Conservation (phyloP, 192 early-diverging fungal genomes). For the Coemansia sp. region DNA sequence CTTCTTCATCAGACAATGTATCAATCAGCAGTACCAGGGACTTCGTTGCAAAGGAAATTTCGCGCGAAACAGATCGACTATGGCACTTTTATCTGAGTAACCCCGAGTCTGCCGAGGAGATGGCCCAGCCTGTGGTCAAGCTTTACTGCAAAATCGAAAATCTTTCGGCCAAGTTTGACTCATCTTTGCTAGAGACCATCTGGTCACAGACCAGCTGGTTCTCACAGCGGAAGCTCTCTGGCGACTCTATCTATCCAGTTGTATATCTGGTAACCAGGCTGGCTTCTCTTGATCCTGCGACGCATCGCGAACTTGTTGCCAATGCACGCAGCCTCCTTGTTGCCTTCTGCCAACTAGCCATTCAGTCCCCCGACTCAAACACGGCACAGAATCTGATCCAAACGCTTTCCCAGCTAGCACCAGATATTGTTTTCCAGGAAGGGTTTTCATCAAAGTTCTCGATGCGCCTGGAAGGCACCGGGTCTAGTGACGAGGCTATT, state of each 20-base stretch:
- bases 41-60: slow-evolving; percentile 30
- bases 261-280: slow-evolving; percentile 28
- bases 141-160: slow-evolving; percentile 36
- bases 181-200: slow-evolving; percentile 21
- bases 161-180: slow-evolving; percentile 24
- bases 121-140: slow-evolving; percentile 33
- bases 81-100: slow-evolving; percentile 52
- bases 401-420: slow-evolving; percentile 31
- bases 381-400: slow-evolving; percentile 30
- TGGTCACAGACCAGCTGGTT: slow-evolving; percentile 54
- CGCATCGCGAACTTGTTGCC: slow-evolving; percentile 5
- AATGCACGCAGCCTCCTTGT: slow-evolving; percentile 27
- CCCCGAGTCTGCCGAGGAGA: slow-evolving; percentile 19
- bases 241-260: slow-evolving; percentile 18
- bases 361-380: slow-evolving; percentile 21
- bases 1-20: background rate
- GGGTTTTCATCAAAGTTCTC: slow-evolving; percentile 26
- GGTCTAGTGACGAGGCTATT: slow-evolving; percentile 26
- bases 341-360: slow-evolving; percentile 31
- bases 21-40: background rate
- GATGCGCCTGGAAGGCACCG: slow-evolving; percentile 24
- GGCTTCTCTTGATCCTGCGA: slow-evolving; percentile 13
- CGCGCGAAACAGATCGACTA: slow-evolving; percentile 36
- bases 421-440: slow-evolving; percentile 34
- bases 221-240: slow-evolving; percentile 26